phyloP scores from a whole-genome alignment of 1,284 basidiomycete species.

The Marasmius sp. region DNA sequence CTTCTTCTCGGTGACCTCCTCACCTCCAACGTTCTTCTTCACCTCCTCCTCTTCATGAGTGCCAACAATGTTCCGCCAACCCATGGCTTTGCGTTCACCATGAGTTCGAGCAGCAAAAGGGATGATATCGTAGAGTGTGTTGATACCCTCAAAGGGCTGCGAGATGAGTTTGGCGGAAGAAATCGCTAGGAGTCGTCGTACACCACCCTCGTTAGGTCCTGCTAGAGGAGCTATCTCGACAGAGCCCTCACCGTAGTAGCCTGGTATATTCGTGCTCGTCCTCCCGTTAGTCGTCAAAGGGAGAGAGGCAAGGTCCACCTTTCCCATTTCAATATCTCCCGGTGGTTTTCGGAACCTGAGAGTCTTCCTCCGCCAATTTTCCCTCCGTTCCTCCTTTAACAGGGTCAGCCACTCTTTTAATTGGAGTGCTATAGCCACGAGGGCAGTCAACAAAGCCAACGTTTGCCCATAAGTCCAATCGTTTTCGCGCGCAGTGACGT shows the following conservation, averaged over 20 bases:
- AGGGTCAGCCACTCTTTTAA: too few species aligned
- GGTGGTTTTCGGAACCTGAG: too few species aligned
- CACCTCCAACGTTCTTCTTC: constrained; percentile 79
- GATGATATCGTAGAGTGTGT: neutral
- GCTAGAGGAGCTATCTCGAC: constrained; percentile 30
- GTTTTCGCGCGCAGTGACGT: neutral
- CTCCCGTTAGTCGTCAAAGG: too few species aligned
- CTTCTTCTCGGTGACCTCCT: constrained; percentile 86
- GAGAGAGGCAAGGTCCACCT: too few species aligned
- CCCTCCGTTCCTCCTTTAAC: too few species aligned
- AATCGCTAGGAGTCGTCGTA: constrained; percentile 45
- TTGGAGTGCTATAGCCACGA: neutral
- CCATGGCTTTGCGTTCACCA: neutral
- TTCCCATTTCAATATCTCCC: too few species aligned
- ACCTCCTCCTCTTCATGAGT: constrained; percentile 87
- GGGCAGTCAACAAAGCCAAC: neutral
- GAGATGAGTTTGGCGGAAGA: neutral
- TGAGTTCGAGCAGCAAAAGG: neutral
- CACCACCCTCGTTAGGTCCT: constrained; percentile 61
- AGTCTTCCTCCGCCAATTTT: too few species aligned
- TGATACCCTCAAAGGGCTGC: constrained; percentile 23
- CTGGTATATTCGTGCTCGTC: too few species aligned
- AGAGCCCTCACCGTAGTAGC: neutral
- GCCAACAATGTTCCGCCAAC: constrained; percentile 64
- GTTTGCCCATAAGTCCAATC: neutral